phyloP scores from a whole-genome alignment of 2,329 filamentous ascomycete genomes.

The Pyricularia sp. region DNA sequence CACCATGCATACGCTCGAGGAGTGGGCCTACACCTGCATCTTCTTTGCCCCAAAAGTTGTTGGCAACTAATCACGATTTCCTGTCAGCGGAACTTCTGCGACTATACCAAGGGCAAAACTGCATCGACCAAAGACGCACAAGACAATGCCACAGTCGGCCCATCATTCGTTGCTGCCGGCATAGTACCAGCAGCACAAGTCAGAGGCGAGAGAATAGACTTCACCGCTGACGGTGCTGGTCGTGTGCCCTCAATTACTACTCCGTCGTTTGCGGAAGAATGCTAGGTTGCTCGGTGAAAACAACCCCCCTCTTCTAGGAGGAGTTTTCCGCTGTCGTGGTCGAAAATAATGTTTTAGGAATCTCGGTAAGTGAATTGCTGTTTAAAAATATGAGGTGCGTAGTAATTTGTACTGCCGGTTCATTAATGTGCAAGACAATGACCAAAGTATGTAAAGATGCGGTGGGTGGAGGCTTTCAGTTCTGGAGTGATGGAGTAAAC shows the following conservation, averaged over 20 bases:
- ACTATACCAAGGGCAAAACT: no score
- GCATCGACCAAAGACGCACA: background rate
- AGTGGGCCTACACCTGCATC: conserved; percentile 89
- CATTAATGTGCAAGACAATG: background rate
- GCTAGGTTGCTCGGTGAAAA: background rate
- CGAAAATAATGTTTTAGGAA: background rate
- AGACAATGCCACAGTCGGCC: conserved; percentile 2
- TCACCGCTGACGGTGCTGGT: background rate
- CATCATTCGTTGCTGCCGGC: conserved; percentile 4
- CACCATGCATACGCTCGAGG: conserved; percentile 84
- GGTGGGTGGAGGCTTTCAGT: background rate
- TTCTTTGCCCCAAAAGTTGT: conserved; percentile 99
- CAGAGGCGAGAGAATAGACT: background rate
- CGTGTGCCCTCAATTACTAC: background rate
- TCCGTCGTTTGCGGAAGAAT: background rate
- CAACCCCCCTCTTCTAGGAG: background rate
- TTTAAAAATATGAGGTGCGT: background rate
- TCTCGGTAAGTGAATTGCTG: background rate
- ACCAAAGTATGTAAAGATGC: background rate
- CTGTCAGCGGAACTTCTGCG: background rate
- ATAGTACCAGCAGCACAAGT: conserved; percentile 4
- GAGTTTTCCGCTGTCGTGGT: background rate
- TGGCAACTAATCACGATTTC: conserved; percentile 53
- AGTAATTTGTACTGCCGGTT: background rate
- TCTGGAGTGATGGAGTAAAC: background rate